Evolutionary conservation across 495 filamentous ascomycete species (phyloP), one percentile per base, ranked within the genome.

Genomic region (Xanthoparmelia taractica): DNA sequence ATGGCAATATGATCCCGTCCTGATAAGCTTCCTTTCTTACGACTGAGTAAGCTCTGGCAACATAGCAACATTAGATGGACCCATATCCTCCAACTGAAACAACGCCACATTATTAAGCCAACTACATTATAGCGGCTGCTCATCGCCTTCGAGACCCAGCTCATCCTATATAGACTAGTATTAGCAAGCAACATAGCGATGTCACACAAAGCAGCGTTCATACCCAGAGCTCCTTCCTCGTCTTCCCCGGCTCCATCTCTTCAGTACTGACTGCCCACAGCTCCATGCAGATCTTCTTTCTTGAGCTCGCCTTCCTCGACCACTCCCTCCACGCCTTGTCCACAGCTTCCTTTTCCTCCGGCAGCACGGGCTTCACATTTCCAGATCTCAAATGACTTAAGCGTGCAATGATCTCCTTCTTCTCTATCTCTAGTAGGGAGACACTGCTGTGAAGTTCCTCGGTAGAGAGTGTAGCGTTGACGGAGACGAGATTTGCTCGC

Each of bases 271-370:
- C 71, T n/a, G 59, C 70, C 81, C 81, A 84, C 29, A 85, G 57
- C 43, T 81, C 77, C 45, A 74, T 68, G 69, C 77, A 84, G 17
- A 85, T 82, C 57, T 72, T 77, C 70, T 76, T 75, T 60, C 86
- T 78, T 29, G 64, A 62, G 29, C 58, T 69, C 40, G 73, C 78
- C 56, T 77, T 77, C 38, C 61, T 73, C 59, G 72, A 71, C 86
- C 85, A 88, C 52, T 73, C 67, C 59, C 74, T 77, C 75, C 75
- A 82, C 56, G 82, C 78, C 52, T 65, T 68, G 57, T 84, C 78
- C 25, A 81, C 75, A 20, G 67, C 66, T 55, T 75, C 76, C 61
- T 75, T 73, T 66, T 85, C 82, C 58, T 79, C 76, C 20, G 70
- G 67, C 23, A 73, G 75, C 4, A 85, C 72, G 57, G 74, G 74